Conservation (phyloP, 2,329 filamentous ascomycete genomes). For the Arthrobotrys pseudoclavata region DNA sequence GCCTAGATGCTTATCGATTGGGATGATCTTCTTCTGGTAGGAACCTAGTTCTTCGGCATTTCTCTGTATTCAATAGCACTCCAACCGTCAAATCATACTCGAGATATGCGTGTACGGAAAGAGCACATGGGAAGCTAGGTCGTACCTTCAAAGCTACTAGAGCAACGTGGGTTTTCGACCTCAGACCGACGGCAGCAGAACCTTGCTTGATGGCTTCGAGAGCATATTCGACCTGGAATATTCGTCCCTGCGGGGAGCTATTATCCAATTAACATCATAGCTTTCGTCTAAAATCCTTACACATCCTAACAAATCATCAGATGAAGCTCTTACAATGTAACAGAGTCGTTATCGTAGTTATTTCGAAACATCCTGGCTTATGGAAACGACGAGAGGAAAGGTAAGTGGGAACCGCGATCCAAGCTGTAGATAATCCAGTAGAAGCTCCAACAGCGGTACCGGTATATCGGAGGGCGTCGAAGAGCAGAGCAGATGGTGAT, state of each 20-base stretch:
- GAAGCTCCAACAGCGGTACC: slow-evolving; percentile 24
- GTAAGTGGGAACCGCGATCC: slow-evolving; percentile 23
- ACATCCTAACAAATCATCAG: background rate
- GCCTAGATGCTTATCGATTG: slow-evolving; percentile 93
- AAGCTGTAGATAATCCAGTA: slow-evolving; percentile 17
- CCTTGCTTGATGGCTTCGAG: slow-evolving; percentile 99
- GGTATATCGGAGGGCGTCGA: background rate
- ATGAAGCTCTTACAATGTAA: slow-evolving; percentile 81
- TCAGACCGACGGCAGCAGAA: slow-evolving; percentile 95
- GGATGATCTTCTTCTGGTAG: slow-evolving; percentile 99
- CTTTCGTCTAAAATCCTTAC: slow-evolving; percentile 8
- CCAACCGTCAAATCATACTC: background rate
- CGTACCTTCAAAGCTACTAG: slow-evolving; percentile 94
- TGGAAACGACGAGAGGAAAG: slow-evolving; percentile 36
- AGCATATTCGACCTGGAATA: slow-evolving; percentile 99
- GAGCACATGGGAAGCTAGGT: slow-evolving; percentile 38
- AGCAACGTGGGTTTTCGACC: slow-evolving; percentile 97
- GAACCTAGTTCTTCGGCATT: slow-evolving; percentile 99
- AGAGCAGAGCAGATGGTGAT: slow-evolving; percentile 17
- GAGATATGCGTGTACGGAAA: slow-evolving; percentile 18
- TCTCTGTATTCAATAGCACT: slow-evolving; percentile 72
- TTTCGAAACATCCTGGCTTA: slow-evolving; percentile 90
- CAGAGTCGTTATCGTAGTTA: slow-evolving; percentile 99
- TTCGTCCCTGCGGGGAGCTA: slow-evolving; percentile 97
- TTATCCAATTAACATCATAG: slow-evolving; percentile 46